Base-by-base conservation (phyloP, 2,329 filamentous ascomycete genomes). In the Calonectria leucothoes region DNA sequence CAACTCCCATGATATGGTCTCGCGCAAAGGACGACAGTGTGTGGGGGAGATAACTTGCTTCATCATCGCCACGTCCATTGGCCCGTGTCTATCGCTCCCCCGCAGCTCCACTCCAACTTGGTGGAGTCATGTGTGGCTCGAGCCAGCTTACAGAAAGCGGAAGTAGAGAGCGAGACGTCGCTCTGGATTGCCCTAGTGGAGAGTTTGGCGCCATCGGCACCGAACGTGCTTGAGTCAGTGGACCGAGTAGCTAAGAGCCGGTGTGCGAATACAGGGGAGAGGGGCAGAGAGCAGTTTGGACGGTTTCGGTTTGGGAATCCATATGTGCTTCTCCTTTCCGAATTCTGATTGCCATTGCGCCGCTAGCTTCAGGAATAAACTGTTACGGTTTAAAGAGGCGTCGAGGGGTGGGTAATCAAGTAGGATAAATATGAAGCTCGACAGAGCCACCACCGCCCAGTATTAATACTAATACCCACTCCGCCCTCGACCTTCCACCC, bases 141-240 rank as follows among this genome's bases (percentile, higher is more conserved):
- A 42, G 69, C 45, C 69, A 27, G 69, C 39, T 25, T 51, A 66
- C 39, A 61, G 45, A 64, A 71, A 55, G 45, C 63, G 70, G 70
- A 64, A 71, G 70, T 68, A 64, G 33, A 68, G 64, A 29, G 64
- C 64, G 70, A 71, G 31, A 23, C 23, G 59, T 42, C 59, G 59
- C 59, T 42, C 8, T 45, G 35, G 59, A 63, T 27, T 45, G 59
- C 59, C 59, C 55, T 35, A 37, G 55, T 37, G 33, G 45, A 51
- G 45, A 23, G 45, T 27, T 52, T 39, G 64, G 20, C 23, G 33
- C 27, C 49, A 31, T 55, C 55, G 55, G 55, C 31, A 59, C 55
- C 55, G 55, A 59, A 35, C 33, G 2, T 37, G 33, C 55, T 59
- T n/a, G 31, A 59, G 55, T 37, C 55, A 25, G 33, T n/a, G 31